Evolutionary conservation across 805 yeast genomes (phyloP).

Genomic region (Metschnikowia borealis): DNA sequence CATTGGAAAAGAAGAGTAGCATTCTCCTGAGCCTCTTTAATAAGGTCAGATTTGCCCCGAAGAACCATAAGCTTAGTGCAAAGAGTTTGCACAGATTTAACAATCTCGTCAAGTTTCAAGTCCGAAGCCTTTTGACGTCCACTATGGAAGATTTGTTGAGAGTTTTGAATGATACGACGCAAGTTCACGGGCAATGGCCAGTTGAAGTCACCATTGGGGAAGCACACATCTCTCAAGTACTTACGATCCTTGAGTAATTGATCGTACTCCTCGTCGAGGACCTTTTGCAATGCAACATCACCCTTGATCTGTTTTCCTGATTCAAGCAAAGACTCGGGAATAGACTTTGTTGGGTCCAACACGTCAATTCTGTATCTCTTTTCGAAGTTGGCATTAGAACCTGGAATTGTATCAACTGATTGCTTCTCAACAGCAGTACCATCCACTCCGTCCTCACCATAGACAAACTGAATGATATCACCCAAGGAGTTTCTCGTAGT

Average conservation of each 20-base stretch:
- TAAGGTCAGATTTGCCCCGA: slow-evolving; percentile 73
- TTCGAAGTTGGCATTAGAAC: slow-evolving; percentile 80
- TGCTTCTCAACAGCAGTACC: slow-evolving; percentile 98
- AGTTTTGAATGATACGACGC: slow-evolving; percentile 93
- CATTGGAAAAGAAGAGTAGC: slow-evolving; percentile 90
- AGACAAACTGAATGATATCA: slow-evolving; percentile 90
- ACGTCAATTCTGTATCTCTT: slow-evolving; percentile 82
- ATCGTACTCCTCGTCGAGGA: slow-evolving; percentile 78
- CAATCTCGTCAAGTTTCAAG: slow-evolving; percentile 77
- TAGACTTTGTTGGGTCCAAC: slow-evolving; percentile 57
- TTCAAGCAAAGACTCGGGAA: slow-evolving; percentile 74
- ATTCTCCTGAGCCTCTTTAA: slow-evolving; percentile 84
- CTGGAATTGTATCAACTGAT: slow-evolving; percentile 91
- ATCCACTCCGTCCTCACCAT: slow-evolving; percentile 99
- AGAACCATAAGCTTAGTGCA: slow-evolving; percentile 67
- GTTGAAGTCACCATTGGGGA: slow-evolving; percentile 88
- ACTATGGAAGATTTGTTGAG: slow-evolving; percentile 93
- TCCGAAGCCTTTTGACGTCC: slow-evolving; percentile 90
- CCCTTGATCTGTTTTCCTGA: slow-evolving; percentile 89
- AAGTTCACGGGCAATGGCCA: slow-evolving; percentile 98
- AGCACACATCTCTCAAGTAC: slow-evolving; percentile 73
- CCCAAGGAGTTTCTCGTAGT: slow-evolving; percentile 97
- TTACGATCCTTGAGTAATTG: slow-evolving; percentile 76
- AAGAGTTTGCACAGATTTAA: slow-evolving; percentile 64
- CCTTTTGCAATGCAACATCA: slow-evolving; percentile 74